Percentiles rank a stretch among this genome's conserved stretches.
phyloP scores from a whole-genome alignment of 2,329 filamentous ascomycete species.

The Conoideocrella luteorostrata region DNA sequence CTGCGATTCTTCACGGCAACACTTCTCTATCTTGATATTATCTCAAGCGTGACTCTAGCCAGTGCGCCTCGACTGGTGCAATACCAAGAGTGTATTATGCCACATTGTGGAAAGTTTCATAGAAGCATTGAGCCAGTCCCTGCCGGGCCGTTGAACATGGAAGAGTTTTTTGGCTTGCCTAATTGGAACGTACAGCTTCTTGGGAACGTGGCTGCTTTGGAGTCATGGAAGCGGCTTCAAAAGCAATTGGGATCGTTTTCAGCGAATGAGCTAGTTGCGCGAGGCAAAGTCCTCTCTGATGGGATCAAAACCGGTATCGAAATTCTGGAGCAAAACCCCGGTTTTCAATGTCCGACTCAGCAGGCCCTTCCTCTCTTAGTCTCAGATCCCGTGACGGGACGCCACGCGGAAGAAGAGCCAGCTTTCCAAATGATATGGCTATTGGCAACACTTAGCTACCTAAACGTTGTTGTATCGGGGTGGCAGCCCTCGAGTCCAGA shows the following conservation, averaged over 20 bases:
- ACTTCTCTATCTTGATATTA: constrained; percentile 42
- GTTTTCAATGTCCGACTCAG: background rate
- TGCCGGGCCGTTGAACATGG: constrained; percentile 33
- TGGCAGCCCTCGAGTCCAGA: constrained; percentile 43
- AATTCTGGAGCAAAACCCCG: constrained; percentile 19
- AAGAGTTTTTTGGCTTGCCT: constrained; percentile 47
- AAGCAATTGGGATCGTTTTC: constrained; percentile 37
- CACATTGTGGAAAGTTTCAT: constrained; percentile 18
- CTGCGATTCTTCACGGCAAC: constrained; percentile 41
- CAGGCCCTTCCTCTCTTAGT: constrained; percentile 9
- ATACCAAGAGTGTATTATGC: constrained; percentile 35
- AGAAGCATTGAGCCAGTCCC: constrained; percentile 14
- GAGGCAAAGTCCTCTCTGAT: constrained; percentile 35
- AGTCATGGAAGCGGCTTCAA: constrained; percentile 48
- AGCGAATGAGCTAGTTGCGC: constrained; percentile 36
- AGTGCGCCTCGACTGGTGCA: constrained; percentile 33
- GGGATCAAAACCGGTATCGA: constrained; percentile 27
- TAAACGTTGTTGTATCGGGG: constrained; percentile 41
- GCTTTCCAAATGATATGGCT: constrained; percentile 38
- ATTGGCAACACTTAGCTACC: constrained; percentile 40
- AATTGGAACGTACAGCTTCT: constrained; percentile 53
- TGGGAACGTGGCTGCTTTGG: constrained; percentile 45
- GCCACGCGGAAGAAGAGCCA: constrained; percentile 17
- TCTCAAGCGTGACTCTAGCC: constrained; percentile 41
- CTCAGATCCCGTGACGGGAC: constrained; percentile 11